Percentiles rank a stretch among this genome's conserved stretches.
phyloP scores from a whole-genome alignment of 306 rosid species.

The Malus fusca region DNA sequence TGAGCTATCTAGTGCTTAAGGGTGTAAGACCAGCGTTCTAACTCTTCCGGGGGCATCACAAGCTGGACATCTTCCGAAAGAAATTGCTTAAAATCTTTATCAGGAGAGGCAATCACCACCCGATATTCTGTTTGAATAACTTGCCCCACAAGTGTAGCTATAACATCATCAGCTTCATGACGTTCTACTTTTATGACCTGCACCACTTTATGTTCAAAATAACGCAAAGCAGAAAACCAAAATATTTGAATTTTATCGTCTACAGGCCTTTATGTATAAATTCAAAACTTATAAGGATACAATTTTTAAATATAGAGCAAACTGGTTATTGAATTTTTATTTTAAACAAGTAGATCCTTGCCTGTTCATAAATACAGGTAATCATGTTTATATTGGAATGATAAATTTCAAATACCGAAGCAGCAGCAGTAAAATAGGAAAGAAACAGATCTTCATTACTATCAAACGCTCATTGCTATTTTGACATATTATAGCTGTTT shows the following conservation, averaged over 20 bases:
- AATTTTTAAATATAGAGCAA: no score
- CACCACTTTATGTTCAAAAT: no score
- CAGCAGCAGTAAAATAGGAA: background rate
- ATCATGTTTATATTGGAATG: background rate
- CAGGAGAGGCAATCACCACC: conserved; percentile 90
- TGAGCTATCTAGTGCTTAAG: conserved; percentile 66
- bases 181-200: no score
- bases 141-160: conserved; percentile 75
- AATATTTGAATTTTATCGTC: no score
- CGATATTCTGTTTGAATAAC: conserved; percentile 49
- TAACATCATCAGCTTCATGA: background rate
- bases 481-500: background rate
- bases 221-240: no score
- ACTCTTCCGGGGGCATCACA: conserved; percentile 79
- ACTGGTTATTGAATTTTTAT: background rate
- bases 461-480: background rate
- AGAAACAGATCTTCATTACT: background rate
- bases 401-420: background rate
- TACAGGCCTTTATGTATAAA: no score
- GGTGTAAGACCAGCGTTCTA: conserved; percentile 88
- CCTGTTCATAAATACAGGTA: background rate
- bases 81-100: conserved; percentile 93
- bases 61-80: conserved; percentile 86
- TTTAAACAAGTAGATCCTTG: background rate
- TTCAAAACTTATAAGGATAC: no score